Percentiles rank a stretch among this genome's conserved stretches.
These are phyloP conservation scores for Diphasiastrum complanatum DNA, from an alignment of 83 land plant genomes.

Conservation along the genomic window DNA sequence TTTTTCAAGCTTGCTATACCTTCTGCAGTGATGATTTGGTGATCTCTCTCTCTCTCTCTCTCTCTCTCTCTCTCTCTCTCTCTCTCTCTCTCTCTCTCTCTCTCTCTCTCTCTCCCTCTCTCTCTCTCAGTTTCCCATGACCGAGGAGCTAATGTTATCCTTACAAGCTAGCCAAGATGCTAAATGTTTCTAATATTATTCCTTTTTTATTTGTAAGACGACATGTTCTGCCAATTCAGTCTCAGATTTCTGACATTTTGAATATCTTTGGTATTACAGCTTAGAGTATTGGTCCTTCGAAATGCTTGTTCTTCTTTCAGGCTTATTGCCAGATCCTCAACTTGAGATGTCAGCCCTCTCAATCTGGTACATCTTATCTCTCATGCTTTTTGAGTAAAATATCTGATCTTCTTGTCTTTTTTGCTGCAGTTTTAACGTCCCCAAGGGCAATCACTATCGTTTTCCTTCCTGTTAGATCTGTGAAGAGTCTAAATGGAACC, in stretches of 20 bases:
- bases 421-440: not conserved
- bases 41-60: not conserved
- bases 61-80: not conserved
- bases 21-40: slow-evolving; percentile 71
- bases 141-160: no score
- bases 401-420: not conserved
- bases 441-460: no score
- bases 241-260: not conserved
- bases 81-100: no score
- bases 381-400: not conserved
- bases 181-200: no score
- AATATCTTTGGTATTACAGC: slow-evolving; percentile 15
- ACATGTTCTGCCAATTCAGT: not conserved
- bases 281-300: slow-evolving; percentile 61
- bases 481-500: no score
- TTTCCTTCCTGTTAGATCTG: no score
- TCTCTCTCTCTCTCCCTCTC: no score
- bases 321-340: slow-evolving; percentile 48
- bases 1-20: slow-evolving; percentile 58
- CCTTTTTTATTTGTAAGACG: not conserved
- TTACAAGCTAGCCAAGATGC: no score
- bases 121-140: no score
- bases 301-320: slow-evolving; percentile 47
- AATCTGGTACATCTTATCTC: slow-evolving; percentile 31
- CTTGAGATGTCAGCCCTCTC: slow-evolving; percentile 52